Conservation (phyloP, 306 rosid species). For the Biancaea sappan region DNA sequence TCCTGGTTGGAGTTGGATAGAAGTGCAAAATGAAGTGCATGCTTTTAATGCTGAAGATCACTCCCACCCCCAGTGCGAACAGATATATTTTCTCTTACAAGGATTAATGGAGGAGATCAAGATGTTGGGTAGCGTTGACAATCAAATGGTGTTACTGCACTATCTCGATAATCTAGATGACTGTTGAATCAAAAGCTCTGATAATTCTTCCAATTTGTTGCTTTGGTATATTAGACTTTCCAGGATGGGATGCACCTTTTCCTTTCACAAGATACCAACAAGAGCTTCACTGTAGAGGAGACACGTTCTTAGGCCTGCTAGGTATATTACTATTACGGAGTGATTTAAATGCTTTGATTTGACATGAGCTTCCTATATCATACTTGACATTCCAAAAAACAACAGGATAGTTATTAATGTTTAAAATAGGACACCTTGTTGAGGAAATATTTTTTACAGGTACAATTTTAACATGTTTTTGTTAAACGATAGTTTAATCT, state of each 20-base stretch:
- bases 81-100: constrained; percentile 51
- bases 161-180: constrained; percentile 18
- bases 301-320: background rate
- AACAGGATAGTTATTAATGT: background rate
- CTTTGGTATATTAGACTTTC: background rate
- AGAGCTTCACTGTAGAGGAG: background rate
- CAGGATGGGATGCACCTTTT: background rate
- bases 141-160: constrained; percentile 25
- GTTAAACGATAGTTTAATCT: too few relatives aligned
- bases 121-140: constrained; percentile 28
- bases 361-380: background rate
- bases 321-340: background rate
- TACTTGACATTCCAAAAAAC: background rate
- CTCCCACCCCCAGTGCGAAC: constrained; percentile 51
- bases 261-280: background rate
- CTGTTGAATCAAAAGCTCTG: background rate
- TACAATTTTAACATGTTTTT: background rate
- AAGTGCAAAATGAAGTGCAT: constrained; percentile 64
- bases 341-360: background rate
- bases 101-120: constrained; percentile 53
- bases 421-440: background rate
- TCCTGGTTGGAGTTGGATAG: constrained; percentile 94
- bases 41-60: constrained; percentile 86
- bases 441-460: background rate
- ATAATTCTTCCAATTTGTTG: background rate